These are phyloP conservation scores for Phaseolus lunatus DNA, from an alignment of 306 rosid species.

Conservation along the genomic window DNA sequence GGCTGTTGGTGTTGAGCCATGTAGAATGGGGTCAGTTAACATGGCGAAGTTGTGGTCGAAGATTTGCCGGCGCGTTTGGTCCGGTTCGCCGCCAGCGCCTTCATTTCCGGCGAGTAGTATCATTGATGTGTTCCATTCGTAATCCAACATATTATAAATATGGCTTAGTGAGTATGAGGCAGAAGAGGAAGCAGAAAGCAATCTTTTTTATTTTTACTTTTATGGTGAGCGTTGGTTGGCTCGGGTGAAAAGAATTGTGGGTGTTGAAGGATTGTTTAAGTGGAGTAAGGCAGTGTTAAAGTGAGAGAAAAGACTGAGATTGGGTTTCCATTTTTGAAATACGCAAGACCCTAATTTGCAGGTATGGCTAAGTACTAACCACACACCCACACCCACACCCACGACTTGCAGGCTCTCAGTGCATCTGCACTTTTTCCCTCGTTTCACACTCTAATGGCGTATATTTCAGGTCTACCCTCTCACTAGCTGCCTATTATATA, in stretches of 20 bases:
- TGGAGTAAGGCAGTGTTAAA: not conserved
- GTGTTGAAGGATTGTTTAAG: not conserved
- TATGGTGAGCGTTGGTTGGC: not conserved
- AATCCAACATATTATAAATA: slow-evolving; percentile 67
- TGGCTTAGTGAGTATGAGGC: not conserved
- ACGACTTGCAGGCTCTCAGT: not conserved
- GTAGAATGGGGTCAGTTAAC: slow-evolving; percentile 29
- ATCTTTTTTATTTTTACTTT: not conserved
- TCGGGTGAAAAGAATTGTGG: not conserved
- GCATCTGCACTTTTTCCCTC: not conserved
- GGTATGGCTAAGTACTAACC: not conserved
- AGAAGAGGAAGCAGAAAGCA: not conserved
- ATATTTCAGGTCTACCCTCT: not conserved
- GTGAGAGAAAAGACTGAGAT: not conserved
- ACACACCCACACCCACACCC: not conserved
- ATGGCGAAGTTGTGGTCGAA: slow-evolving; percentile 50
- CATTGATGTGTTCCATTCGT: slow-evolving; percentile 65
- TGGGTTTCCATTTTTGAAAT: not conserved
- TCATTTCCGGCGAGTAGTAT: slow-evolving; percentile 59
- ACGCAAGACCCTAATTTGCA: not conserved
- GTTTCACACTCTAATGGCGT: not conserved
- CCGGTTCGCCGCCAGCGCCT: slow-evolving; percentile 47
- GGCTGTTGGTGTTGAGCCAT: slow-evolving; percentile 16
- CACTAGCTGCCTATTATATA: not conserved
- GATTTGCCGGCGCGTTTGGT: slow-evolving; percentile 52